A percentile compares a stretch with the other conserved stretches of the same genome.
Evolutionary conservation across 495 filamentous ascomycete genomes (phyloP).

Genomic region (Aspergillus nidulans): DNA sequence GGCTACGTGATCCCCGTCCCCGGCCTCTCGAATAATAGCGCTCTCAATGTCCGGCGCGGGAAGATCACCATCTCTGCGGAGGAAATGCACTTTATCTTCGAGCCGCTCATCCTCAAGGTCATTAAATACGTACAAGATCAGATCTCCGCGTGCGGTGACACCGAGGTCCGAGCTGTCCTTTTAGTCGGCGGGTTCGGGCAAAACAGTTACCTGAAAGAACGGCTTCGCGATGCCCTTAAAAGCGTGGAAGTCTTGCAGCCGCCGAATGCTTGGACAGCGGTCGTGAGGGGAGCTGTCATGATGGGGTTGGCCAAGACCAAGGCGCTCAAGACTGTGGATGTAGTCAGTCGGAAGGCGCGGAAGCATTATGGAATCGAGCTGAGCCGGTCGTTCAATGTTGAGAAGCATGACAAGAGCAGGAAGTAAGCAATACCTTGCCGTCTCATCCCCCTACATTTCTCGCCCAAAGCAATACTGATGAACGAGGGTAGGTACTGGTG

Average conservation of each 20-base stretch:
- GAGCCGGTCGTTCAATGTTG: slow-evolving; percentile 7
- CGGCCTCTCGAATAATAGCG: slow-evolving; percentile 15
- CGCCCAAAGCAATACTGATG: no score
- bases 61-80: slow-evolving; percentile 12
- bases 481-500: slow-evolving; percentile 12
- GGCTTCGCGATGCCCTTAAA: slow-evolving; percentile 17
- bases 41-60: slow-evolving; percentile 17
- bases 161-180: slow-evolving; percentile 48
- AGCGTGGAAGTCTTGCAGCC: slow-evolving; percentile 23
- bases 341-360: slow-evolving; percentile 33
- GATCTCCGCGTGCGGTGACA: slow-evolving; percentile 6
- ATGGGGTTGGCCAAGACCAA: slow-evolving; percentile 17
- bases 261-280: slow-evolving; percentile 37
- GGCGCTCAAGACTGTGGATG: slow-evolving; percentile 15
- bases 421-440: no score
- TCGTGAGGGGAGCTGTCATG: slow-evolving; percentile 39
- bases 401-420: slow-evolving; percentile 18
- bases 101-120: slow-evolving; percentile 15
- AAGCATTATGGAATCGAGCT: slow-evolving; percentile 33
- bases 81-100: slow-evolving; percentile 21
- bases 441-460: neutral
- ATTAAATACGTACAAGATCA: slow-evolving; percentile 21
- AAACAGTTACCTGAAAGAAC: slow-evolving; percentile 53
- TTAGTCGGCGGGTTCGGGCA: slow-evolving; percentile 69
- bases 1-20: slow-evolving; percentile 23